Evolutionary conservation across 2,329 filamentous ascomycete species (phyloP).

Genomic region (Hypocrella siamensis): DNA sequence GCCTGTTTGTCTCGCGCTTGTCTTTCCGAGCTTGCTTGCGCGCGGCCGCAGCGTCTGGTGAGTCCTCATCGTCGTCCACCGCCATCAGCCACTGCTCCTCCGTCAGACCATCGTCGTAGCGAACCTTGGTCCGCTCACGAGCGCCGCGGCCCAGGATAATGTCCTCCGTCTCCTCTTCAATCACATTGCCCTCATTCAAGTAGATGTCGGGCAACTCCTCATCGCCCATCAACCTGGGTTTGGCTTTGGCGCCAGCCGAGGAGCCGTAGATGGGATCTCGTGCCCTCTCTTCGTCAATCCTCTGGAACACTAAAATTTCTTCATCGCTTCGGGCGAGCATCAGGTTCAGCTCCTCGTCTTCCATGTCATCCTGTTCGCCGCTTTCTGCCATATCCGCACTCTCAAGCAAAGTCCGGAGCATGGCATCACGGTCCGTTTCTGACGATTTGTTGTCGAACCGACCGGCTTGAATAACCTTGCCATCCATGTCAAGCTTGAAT

Average conservation of each 20-base stretch:
- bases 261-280: slow-evolving; percentile 58
- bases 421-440: slow-evolving; percentile 92
- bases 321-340: slow-evolving; percentile 80
- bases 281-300: slow-evolving; percentile 62
- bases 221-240: slow-evolving; percentile 73
- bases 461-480: slow-evolving; percentile 97
- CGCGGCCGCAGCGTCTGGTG: slow-evolving; percentile 80
- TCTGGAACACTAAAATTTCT: slow-evolving; percentile 64
- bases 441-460: slow-evolving; percentile 99
- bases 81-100: slow-evolving; percentile 99
- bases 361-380: slow-evolving; percentile 87
- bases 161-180: slow-evolving; percentile 65
- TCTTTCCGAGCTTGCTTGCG: slow-evolving; percentile 78
- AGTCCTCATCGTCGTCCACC: slow-evolving; percentile 91
- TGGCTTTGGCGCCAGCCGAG: slow-evolving; percentile 39
- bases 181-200: slow-evolving; percentile 67
- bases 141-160: slow-evolving; percentile 70
- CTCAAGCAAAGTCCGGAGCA: slow-evolving; percentile 86
- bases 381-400: slow-evolving; percentile 54
- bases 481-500: slow-evolving; percentile 98
- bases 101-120: slow-evolving; percentile 92
- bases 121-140: slow-evolving; percentile 83
- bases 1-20: slow-evolving; percentile 60
- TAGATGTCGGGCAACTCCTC: slow-evolving; percentile 90
- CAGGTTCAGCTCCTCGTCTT: slow-evolving; percentile 92